Evolutionary conservation across 2,329 filamentous ascomycete species (phyloP), one percentile per base, ranked within the genome.

Genomic region (Furcasterigmium sp.): DNA sequence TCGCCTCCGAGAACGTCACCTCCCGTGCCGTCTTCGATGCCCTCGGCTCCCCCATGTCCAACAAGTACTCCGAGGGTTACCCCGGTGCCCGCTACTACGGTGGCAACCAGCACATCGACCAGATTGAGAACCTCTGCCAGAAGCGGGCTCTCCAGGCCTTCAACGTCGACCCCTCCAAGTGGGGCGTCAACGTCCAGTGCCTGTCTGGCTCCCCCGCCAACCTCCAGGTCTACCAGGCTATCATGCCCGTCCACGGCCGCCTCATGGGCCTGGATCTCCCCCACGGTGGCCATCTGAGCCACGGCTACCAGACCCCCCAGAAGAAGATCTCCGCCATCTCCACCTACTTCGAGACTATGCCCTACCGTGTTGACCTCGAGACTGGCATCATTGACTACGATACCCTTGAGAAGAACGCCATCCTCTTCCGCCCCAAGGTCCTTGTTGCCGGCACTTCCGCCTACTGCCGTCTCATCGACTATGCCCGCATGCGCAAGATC

Each of bases 11-110:
- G 77, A 98, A 98, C 78, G 91, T 98, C 72, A 98, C 93, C 46
- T 98, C 93, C 51, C 90, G 91, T 58, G 91, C 93, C 59, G 93
- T 98, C 61, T 95, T 95, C 74, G 91, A 98, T 73, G 93, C 93
- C 48, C 83, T 98, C 53, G 93, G 93, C 60, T 91, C 84, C 46
- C 85, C 87, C 67, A 94, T 93, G 87, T 89, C 87, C 70, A 95
- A 98, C 82, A 98, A 98, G 77, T 98, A 98, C 81, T 96, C 90
- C 15, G 93, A 98, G 78, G 93, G 93, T 53, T 95, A 95, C 69
- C 93, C 93, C 55, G 93, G 93, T 65, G 93, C 93, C 58, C 85
- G 93, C 70, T 98, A 98, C 81, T 98, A 98, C 63, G 93, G 93
- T 63, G 93, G 93, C 63, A 98, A 98, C 76, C 87, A 98, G 78